A percentile compares a stretch with the other conserved stretches of the same genome.
Evolutionary conservation across 2,329 filamentous ascomycete species (phyloP).

Genomic region (Fusarium protoensiforme): DNA sequence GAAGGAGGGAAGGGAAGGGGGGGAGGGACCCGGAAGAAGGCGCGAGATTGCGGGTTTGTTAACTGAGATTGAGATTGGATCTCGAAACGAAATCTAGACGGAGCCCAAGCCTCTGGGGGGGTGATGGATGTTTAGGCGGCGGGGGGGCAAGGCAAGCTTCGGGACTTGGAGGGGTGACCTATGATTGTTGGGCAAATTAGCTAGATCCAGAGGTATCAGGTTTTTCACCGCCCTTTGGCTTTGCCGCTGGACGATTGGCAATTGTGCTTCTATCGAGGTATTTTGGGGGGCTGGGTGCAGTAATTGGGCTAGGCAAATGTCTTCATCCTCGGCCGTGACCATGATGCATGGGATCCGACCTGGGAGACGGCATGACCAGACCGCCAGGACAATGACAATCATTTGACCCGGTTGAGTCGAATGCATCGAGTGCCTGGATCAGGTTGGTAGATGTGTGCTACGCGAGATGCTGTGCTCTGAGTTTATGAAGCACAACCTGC

Average conservation of each 20-base stretch:
- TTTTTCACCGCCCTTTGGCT: constrained; percentile 44
- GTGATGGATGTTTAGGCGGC: constrained; percentile 16
- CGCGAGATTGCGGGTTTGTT: constrained; percentile 40
- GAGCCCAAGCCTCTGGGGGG: constrained; percentile 14
- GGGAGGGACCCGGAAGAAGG: constrained; percentile 30
- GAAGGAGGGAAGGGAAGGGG: constrained; percentile 11
- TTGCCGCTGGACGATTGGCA: constrained; percentile 29
- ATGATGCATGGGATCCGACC: constrained; percentile 19
- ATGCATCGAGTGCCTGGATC: background rate
- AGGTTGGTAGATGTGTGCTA: constrained; percentile 10
- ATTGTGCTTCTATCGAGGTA: constrained; percentile 24
- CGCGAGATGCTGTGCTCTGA: constrained; percentile 11
- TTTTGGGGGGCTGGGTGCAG: constrained; percentile 7
- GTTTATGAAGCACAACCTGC: background rate
- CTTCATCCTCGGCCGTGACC: constrained; percentile 18
- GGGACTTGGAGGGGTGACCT: constrained; percentile 31
- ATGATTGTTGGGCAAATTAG: constrained; percentile 36
- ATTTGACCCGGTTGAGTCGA: background rate
- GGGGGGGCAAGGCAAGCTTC: background rate
- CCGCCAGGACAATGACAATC: constrained; percentile 10
- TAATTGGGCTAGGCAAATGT: constrained; percentile 2
- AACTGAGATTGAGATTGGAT: constrained; percentile 39
- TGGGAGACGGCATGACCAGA: background rate
- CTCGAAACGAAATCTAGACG: constrained; percentile 28
- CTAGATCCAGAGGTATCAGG: constrained; percentile 29